Base-by-base conservation (phyloP, 768 basidiomycete genomes). In the Strobilomyces echinocephalus region DNA sequence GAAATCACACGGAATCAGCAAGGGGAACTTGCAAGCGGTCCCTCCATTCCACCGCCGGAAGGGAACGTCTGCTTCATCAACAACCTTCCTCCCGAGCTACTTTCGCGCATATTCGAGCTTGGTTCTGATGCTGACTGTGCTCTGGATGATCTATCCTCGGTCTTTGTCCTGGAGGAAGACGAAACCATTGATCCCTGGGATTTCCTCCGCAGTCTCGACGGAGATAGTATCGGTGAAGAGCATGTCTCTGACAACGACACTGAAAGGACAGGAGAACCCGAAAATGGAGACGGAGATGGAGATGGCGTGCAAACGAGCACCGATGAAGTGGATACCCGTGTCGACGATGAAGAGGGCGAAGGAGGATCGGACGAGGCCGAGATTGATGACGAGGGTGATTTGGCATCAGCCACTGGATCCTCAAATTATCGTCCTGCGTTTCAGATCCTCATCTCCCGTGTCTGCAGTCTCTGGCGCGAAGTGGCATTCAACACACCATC, bases 391-490 rank as follows among this genome's bases (percentile, higher is more conserved):
- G 46, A 21, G 4, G 40, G 18, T 9, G n/a, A 9, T 39, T 18
- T 7, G 1, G 46, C 36, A 0, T 57, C 61, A 8, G 31, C 12
- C 35, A 49, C 44, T 1, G 47, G n/a, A 26, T 53, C 53, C 31
- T 55, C 53, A 15, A 15, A 11, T 18, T 18, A 0, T 4, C 4
- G 8, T 43, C 68, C 67, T 33, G 53, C 72, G 2, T 84, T 82
- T 61, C 76, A 79, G 59, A 69, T 81, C 26, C 72, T 83, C 15
- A 31, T 42, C 12, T 33, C 49, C 14, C 15, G 26, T 42, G 49
- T 50, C 21, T 85, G 84, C 64, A 69, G 60, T 21, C 80, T 76
- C 51, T 86, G 84, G 84, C 80, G 84, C 43, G 69, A 68, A 28
- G 59, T 75, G 2, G 78, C 81, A 7, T 49, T 85, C 34, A 74